These are phyloP conservation scores for Dillenia turbinata DNA, from an alignment of 164 flowering plant species.

Conservation along the genomic window DNA sequence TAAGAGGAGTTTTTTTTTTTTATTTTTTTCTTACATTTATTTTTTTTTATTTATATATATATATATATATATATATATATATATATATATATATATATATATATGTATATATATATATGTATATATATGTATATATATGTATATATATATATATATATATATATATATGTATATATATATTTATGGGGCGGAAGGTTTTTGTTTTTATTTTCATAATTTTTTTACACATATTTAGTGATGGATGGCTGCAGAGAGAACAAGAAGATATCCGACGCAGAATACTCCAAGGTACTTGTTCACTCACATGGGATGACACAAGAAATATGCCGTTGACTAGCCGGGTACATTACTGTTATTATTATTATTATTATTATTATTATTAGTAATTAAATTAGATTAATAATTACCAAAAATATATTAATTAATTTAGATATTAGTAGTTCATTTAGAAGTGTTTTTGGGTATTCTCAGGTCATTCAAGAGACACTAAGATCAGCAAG, in stretches of 20 bases:
- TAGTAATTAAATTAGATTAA: background rate
- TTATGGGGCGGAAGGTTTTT: too few species aligned
- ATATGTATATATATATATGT: too few species aligned
- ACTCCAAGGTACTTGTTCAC: conserved; percentile 36
- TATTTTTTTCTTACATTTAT: too few species aligned
- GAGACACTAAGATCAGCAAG: conserved; percentile 75
- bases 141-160: too few species aligned
- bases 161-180: too few species aligned
- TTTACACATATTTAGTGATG: background rate
- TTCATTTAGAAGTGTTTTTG: background rate
- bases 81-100: too few species aligned
- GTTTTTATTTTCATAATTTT: background rate
- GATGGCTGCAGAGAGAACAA: conserved; percentile 62
- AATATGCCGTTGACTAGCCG: conserved; percentile 64
- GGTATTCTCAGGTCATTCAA: conserved; percentile 52
- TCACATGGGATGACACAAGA: conserved; percentile 78
- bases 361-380: too few species aligned
- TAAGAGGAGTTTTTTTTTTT: too few species aligned
- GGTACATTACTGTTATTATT: conserved; percentile 34
- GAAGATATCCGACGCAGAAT: conserved; percentile 38
- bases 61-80: too few species aligned
- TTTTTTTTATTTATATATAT: too few species aligned
- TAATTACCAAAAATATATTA: too few species aligned
- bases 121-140: too few species aligned
- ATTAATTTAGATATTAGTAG: background rate